Conservation (phyloP, 2,329 filamentous ascomycete genomes). For the Apiospora aurea region DNA sequence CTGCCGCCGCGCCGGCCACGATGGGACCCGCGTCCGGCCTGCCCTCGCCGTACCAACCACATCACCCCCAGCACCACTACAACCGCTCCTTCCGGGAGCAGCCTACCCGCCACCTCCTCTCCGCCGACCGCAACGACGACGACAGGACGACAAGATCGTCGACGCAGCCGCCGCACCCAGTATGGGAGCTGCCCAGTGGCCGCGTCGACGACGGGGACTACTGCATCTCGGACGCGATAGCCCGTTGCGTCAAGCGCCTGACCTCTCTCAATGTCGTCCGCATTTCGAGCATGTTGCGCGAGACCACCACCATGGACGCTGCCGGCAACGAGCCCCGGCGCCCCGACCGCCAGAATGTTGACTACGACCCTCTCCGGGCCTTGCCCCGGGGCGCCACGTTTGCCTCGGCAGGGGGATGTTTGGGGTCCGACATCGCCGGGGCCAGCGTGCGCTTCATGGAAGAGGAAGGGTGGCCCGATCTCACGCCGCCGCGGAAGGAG, state of each 20-base stretch:
- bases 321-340: not conserved
- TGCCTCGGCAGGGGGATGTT: not conserved
- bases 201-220: constrained; percentile 37
- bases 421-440: not conserved
- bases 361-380: constrained; percentile 18
- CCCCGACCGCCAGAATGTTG: not conserved
- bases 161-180: constrained; percentile 29
- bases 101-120: not conserved
- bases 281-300: constrained; percentile 36
- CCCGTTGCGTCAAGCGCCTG: constrained; percentile 35
- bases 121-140: not conserved
- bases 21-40: not conserved
- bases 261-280: constrained; percentile 36
- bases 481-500: not conserved
- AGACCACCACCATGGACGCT: constrained; percentile 25
- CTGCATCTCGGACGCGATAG: constrained; percentile 40
- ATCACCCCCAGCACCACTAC: not conserved
- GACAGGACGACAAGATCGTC: not conserved
- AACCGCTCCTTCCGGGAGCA: not conserved
- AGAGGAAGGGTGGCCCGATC: constrained; percentile 2
- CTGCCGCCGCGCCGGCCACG: constrained; percentile 21
- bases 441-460: constrained; percentile 3
- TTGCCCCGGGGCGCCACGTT: not conserved
- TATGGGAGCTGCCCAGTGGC: constrained; percentile 35
- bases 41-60: constrained; percentile 3